These are phyloP conservation scores for Amesomyces nigricolor DNA, from an alignment of 2,329 filamentous ascomycete species.

Conservation along the genomic window DNA sequence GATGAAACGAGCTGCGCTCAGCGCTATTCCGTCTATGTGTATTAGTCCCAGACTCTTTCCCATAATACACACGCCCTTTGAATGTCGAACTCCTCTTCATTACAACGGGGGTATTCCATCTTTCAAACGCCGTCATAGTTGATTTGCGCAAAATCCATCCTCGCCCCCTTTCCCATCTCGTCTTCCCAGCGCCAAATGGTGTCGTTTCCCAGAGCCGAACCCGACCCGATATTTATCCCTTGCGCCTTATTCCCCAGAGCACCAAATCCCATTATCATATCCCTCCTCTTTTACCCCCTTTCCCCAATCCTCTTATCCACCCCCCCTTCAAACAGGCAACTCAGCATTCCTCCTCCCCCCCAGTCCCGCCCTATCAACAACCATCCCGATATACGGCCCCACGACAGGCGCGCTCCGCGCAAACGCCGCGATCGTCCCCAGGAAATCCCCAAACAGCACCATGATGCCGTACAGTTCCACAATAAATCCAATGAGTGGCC, in stretches of 20 bases:
- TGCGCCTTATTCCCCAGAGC: background rate
- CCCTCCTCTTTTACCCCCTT: background rate
- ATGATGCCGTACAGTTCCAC: constrained; percentile 91
- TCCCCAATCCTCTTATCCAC: background rate
- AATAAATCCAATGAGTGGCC: constrained; percentile 85
- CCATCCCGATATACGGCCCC: constrained; percentile 75
- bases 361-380: constrained; percentile 63
- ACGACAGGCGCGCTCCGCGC: constrained; percentile 78
- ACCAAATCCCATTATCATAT: background rate
- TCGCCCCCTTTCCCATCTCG: too few species aligned
- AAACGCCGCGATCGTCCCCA: constrained; percentile 86
- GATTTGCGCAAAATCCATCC: background rate
- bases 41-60: background rate
- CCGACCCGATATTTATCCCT: background rate
- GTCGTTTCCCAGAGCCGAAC: background rate
- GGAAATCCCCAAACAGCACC: constrained; percentile 91
- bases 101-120: constrained; percentile 20
- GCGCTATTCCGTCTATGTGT: constrained; percentile 4
- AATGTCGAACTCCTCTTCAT: constrained; percentile 4
- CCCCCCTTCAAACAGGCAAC: constrained; percentile 60
- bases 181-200: too few species aligned
- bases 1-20: background rate
- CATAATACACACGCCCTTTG: background rate
- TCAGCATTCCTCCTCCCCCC: constrained; percentile 63
- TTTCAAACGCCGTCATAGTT: constrained; percentile 15